Conservation (phyloP, 768 basidiomycete genomes). For the Naganishia kalamii region DNA sequence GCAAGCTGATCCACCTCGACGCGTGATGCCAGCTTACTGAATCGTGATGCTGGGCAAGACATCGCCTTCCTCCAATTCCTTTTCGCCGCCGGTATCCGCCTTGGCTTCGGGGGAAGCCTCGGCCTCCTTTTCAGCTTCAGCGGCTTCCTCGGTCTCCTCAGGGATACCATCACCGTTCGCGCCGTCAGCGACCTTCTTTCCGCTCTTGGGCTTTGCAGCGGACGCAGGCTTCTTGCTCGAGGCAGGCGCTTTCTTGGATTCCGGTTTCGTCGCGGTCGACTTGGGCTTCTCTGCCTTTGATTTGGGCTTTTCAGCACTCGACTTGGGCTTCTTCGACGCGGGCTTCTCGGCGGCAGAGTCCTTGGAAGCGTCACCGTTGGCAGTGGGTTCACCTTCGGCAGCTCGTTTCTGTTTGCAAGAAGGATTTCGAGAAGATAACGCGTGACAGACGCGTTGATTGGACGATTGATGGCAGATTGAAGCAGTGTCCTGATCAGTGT, state of each 20-base stretch:
- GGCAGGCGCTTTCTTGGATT: constrained; percentile 15
- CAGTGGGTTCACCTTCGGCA: constrained; percentile 22
- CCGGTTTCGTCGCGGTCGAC: constrained; percentile 19
- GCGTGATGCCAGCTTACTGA: constrained; percentile 47
- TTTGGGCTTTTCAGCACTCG: constrained; percentile 17
- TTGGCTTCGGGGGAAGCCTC: constrained; percentile 37
- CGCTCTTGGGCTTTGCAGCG: constrained; percentile 26
- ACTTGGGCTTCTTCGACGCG: constrained; percentile 10
- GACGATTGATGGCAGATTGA: background rate
- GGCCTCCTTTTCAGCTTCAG: constrained; percentile 28
- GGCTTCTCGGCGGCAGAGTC: constrained; percentile 14
- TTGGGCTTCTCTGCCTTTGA: constrained; percentile 17
- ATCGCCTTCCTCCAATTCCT: constrained; percentile 64
- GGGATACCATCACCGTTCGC: constrained; percentile 22
- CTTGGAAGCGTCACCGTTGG: constrained; percentile 23
- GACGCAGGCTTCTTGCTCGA: constrained; percentile 21
- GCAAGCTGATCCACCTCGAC: background rate
- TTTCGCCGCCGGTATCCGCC: constrained; percentile 29
- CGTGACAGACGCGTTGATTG: background rate
- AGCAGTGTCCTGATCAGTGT: background rate
- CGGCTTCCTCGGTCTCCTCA: constrained; percentile 31
- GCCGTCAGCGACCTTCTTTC: background rate
- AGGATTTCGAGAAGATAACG: background rate
- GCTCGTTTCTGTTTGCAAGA: constrained; percentile 24
- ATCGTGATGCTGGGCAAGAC: constrained; percentile 65